These are phyloP conservation scores for Psilocybe cyanescens DNA, from an alignment of 768 basidiomycete genomes.

Conservation along the genomic window DNA sequence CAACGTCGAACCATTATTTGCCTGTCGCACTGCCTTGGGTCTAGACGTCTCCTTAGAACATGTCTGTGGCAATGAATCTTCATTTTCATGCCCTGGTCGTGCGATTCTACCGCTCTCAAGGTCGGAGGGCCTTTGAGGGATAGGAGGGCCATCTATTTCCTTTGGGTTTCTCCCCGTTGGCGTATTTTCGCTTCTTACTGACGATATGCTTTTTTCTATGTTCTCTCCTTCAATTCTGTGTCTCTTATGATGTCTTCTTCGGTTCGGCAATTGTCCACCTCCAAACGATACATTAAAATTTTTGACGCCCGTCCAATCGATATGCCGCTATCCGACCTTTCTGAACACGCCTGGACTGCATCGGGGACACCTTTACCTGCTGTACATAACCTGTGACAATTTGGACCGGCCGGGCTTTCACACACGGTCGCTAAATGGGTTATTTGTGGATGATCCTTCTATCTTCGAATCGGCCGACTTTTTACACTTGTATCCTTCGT, in stretches of 20 bases:
- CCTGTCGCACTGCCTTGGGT: conserved; percentile 8
- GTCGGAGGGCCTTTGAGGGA: not conserved
- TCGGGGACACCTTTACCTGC: conserved; percentile 1
- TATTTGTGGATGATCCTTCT: not conserved
- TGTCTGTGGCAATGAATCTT: conserved; percentile 6
- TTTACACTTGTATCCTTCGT: not conserved
- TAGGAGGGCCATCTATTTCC: not conserved
- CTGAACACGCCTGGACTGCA: conserved; percentile 2
- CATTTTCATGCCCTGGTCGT: conserved; percentile 1
- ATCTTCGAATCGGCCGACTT: not conserved
- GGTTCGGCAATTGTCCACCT: not conserved
- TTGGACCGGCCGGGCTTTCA: conserved; percentile 1
- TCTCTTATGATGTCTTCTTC: conserved; percentile 2
- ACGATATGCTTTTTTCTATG: conserved; percentile 8
- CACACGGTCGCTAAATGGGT: not conserved
- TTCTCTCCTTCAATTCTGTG: conserved; percentile 3
- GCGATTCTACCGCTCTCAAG: not conserved
- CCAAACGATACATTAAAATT: not conserved
- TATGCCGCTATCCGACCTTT: not conserved
- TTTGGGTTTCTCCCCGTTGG: not conserved
- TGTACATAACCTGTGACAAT: not conserved
- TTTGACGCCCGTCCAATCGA: conserved; percentile 5
- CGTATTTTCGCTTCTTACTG: conserved; percentile 13
- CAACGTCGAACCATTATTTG: not conserved
- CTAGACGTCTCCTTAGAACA: not conserved